Base-by-base conservation (phyloP, 2,329 filamentous ascomycete species). In the Colletotrichum aenigma region DNA sequence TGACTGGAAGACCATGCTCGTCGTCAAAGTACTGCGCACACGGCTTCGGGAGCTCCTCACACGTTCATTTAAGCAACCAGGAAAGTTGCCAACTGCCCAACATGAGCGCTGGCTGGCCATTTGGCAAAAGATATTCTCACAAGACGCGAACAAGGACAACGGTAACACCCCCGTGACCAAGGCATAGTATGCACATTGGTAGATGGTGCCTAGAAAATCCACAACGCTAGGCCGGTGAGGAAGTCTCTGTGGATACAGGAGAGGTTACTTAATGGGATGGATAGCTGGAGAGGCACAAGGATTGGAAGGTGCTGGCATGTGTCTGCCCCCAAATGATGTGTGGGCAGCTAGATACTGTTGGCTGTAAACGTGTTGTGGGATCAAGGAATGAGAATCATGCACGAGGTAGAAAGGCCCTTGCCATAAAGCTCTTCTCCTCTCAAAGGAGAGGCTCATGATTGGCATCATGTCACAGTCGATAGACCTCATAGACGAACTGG, bases 1-100 rank as follows among this genome's bases (percentile, higher is more conserved):
- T 6, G 94, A 98, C 82, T 98, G 96, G 96, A 97, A 96, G 85
- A 93, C 93, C 1, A 93, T 97, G 89, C 91, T 98, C 43, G 96
- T 94, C n/a, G 87, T 99, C 81, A 98, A 98, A 85, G 91, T 93
- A 7, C 87, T 98, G 69, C 91, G 95, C 24, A 87, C 89, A 3
- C 90, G 94, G 30, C 87, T 98, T 21, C 92, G 93, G 78, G 95
- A 98, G 78, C 91, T 97, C 55, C 87, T 98, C 62, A 91, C 91
- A 1, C 89, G 90, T 34, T 90, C 91, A 26, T 96, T 97, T 86
- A 94, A 92, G 84, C 90, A 87, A 78, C 92, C 92, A 0, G 92
- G 92, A 13, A 92, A 91, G 78, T 81, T 91, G 32, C 89, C 89
- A 9, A 92, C 93, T 0, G 87, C 90, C 28, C 92, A 94, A 81